Evolutionary conservation across 2,329 filamentous ascomycete genomes (phyloP).

Genomic region (Xylariaceae sp.): DNA sequence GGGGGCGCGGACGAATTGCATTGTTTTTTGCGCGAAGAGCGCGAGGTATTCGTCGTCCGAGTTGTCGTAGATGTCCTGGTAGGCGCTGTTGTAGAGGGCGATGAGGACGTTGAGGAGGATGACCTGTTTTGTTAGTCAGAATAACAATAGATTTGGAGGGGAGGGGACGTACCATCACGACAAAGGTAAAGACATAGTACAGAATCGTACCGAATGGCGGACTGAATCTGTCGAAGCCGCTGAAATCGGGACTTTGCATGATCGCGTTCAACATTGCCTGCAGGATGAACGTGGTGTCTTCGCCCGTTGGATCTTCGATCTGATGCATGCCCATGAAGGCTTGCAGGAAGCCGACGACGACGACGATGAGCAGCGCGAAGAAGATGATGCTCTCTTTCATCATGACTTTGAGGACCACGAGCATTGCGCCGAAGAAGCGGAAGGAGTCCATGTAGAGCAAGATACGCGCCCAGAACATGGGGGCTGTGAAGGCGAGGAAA

Average conservation of each 20-base stretch:
- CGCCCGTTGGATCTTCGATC: conserved; percentile 63
- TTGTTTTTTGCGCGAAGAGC: conserved; percentile 86
- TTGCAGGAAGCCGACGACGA: conserved; percentile 84
- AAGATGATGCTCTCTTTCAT: conserved; percentile 94
- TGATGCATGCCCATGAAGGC: conserved; percentile 90
- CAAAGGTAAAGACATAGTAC: conserved; percentile 96
- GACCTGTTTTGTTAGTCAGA: conserved; percentile 34
- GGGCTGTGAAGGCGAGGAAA: conserved; percentile 85
- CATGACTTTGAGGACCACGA: conserved; percentile 93
- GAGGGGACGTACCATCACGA: conserved; percentile 69
- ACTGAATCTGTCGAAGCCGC: conserved; percentile 81
- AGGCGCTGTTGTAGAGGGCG: conserved; percentile 92
- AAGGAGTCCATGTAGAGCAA: conserved; percentile 89
- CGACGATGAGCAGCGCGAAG: conserved; percentile 81
- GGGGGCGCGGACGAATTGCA: conserved; percentile 93
- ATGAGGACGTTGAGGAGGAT: conserved; percentile 93
- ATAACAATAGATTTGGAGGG: not conserved
- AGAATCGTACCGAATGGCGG: conserved; percentile 91
- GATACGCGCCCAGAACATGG: conserved; percentile 94
- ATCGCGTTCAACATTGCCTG: conserved; percentile 84
- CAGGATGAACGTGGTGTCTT: conserved; percentile 68
- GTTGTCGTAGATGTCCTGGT: conserved; percentile 90
- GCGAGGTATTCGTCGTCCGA: conserved; percentile 94
- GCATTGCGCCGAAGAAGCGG: conserved; percentile 96
- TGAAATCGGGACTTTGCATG: conserved; percentile 88